Base-by-base conservation (phyloP, 129 eudicot species). In the Tanacetum coccineum region DNA sequence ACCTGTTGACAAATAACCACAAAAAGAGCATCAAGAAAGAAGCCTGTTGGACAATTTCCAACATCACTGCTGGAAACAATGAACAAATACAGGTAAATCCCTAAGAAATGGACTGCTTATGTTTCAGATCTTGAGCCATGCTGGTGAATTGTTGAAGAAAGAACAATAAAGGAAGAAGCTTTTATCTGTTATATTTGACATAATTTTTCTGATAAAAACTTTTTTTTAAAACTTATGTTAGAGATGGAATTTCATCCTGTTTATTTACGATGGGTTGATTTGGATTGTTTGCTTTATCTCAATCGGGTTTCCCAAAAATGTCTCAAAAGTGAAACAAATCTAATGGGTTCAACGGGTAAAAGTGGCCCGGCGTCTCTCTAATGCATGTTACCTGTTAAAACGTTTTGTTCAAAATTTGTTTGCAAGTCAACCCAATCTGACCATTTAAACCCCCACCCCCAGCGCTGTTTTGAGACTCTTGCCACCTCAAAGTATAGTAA, bases 21-120 rank as follows among this genome's bases (percentile, higher is more conserved):
- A 87, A 84, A 71, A 87, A 84, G 80, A 87, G 90, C 73, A 87
- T 87, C 32, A 86, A 86, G 67, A 86, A 86, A 73, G 94, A 86
- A 81, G 94, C 88, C 20, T 86, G 94, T 58, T 87, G 95, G 95
- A 83, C 95, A 59, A 81, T 87, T 44, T 87, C 95, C 28, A 87
- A 87, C 78, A 87, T 87, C 79, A 87, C 95, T n/a, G 95, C 95
- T 28, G 95, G 95, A 50, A 87, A 80, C 70, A 81, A 70, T 59
- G 87, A 74, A 10, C 95, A 87, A 73, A 87, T 87, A 56, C 95
- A 87, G 90, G 95, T 87, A 36, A 36, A 36, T 36, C 9, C 42
- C 42, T 57, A 62, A 39, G 39, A 10, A n/a, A 6, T 6, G 4
- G 18, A 55, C 14, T 10, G 10, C 14, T 9, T 20, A 54, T 54